Evolutionary conservation across 2,329 filamentous ascomycete species (phyloP).

Genomic region (Colletotrichum nymphaeae): DNA sequence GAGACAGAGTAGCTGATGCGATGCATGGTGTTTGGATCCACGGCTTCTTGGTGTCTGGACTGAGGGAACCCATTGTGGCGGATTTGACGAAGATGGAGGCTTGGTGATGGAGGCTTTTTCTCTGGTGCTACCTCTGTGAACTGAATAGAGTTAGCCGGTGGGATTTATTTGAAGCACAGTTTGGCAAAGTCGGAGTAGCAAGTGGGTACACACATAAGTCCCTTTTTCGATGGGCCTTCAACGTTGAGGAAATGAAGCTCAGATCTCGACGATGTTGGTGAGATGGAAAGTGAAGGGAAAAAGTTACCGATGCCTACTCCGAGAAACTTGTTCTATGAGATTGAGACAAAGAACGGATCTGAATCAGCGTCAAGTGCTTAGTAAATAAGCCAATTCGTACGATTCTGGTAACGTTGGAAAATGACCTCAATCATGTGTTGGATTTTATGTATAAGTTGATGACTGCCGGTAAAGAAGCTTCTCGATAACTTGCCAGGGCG

Average conservation of each 20-base stretch:
- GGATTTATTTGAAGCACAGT: neutral
- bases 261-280: neutral
- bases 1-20: conserved; percentile 74
- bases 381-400: no score
- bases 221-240: neutral
- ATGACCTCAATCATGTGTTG: neutral
- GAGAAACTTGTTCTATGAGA: neutral
- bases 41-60: conserved; percentile 57
- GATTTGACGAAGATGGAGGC: no score
- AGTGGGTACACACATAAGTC: neutral
- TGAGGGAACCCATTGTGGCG: conserved; percentile 53
- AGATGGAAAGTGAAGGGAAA: neutral
- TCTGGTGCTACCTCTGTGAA: neutral
- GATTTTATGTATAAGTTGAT: neutral
- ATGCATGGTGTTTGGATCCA: conserved; percentile 81
- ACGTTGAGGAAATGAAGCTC: neutral
- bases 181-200: neutral
- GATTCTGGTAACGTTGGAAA: no score
- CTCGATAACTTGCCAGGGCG: neutral
- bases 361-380: neutral
- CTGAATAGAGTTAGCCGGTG: neutral
- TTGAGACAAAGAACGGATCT: neutral
- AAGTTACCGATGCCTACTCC: neutral
- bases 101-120: neutral
- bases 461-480: neutral